A percentile compares a stretch with the other conserved stretches of the same genome.
These are phyloP conservation scores for Beauveria asiatica DNA, from an alignment of 2,329 filamentous ascomycete genomes.

Conservation along the genomic window DNA sequence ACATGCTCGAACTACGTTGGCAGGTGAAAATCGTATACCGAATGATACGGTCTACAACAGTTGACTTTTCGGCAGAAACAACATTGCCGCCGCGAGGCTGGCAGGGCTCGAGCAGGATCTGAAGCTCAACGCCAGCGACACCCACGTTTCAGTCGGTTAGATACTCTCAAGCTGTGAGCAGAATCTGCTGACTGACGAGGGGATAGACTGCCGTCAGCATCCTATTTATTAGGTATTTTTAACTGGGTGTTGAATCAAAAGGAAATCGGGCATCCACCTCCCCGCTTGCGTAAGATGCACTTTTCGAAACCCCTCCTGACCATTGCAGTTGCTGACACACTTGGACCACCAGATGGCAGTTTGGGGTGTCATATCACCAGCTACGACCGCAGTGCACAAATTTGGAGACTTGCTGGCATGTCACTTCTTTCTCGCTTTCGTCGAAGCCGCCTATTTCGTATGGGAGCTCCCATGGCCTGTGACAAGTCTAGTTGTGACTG, in stretches of 20 bases:
- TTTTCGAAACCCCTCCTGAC: background rate
- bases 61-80: slow-evolving; percentile 22
- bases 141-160: slow-evolving; percentile 11
- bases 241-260: slow-evolving; percentile 44
- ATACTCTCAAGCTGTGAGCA: background rate
- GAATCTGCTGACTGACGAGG: background rate
- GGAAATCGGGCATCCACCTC: slow-evolving; percentile 39
- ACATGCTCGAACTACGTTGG: slow-evolving; percentile 57
- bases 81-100: slow-evolving; percentile 33
- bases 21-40: slow-evolving; percentile 14
- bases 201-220: slow-evolving; percentile 8
- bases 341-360: slow-evolving; percentile 32
- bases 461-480: slow-evolving; percentile 10
- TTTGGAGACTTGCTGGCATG: slow-evolving; percentile 26
- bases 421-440: slow-evolving; percentile 30
- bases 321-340: background rate
- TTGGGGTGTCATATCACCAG: slow-evolving; percentile 39
- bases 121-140: slow-evolving; percentile 21
- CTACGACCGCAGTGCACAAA: slow-evolving; percentile 25
- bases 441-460: slow-evolving; percentile 35
- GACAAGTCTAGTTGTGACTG: background rate
- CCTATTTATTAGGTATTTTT: slow-evolving; percentile 22
- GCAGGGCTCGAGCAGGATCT: slow-evolving; percentile 39
- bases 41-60: background rate
- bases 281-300: slow-evolving; percentile 29